Base-by-base conservation (phyloP, 2,329 filamentous ascomycete genomes). In the Scolecobasidium constrictum region DNA sequence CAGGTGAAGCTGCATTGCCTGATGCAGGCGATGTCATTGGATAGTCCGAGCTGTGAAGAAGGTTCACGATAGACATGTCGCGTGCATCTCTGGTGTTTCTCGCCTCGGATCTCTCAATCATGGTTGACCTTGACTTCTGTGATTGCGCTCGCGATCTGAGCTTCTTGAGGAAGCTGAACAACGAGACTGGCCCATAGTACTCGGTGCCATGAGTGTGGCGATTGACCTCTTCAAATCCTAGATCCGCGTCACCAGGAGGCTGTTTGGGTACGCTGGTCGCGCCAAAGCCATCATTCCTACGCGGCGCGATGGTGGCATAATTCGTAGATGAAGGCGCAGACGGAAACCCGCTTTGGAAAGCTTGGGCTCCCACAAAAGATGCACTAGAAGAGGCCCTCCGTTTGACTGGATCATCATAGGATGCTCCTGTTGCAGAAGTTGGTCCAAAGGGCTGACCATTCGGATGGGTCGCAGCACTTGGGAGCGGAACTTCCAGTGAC, bases 201-300 rank as follows among this genome's bases (percentile, higher is more conserved):
- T 49, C 47, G 11, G 46, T 49, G 12, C 47, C 47, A 13, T 43
- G 43, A 38, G 47, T 49, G 13, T 43, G 47, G 5, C 31, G 23
- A 28, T 48, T 49, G 15, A 48, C 46, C 5, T 49, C 47, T 16
- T 40, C 46, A 26, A 49, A 35, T 18, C 40, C 33, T 31, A 37
- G 31, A 21, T 47, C 46, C n/a, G n/a, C n/a, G n/a, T n/a, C n/a
- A n/a, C n/a, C n/a, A 23, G 21, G 26, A 11, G 13, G 13, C 26
- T 11, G 26, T 11, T 31, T 13, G 26, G 26, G 26, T 31, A 13
- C 26, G 26, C 26, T 11, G 26, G 26, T 11, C 13, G 26, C 11
- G 26, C 11, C 26, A 31, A n/a, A n/a, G n/a, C n/a, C 26, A 31
- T 31, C 26, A 31, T 31, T 11, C 26, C 26, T 31, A 11, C 11